Evolutionary conservation across 2,329 filamentous ascomycete genomes (phyloP), one percentile per base, ranked within the genome.

Genomic region (Dryadomyces quercivorus): DNA sequence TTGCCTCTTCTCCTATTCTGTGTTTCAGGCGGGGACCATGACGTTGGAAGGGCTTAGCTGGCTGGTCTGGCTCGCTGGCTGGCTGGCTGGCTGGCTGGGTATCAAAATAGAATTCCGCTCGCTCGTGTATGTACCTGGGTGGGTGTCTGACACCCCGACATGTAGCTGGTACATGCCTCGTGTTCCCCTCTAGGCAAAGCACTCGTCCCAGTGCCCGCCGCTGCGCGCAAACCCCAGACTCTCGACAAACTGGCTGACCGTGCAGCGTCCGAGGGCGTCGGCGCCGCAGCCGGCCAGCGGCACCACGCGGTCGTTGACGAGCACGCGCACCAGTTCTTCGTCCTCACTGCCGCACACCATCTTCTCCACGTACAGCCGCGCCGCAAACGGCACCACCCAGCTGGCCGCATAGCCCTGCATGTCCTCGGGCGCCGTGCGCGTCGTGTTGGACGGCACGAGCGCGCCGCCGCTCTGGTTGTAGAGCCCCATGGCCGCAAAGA

Each of bases 281-380:
- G 75, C 83, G 12, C 74, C 76, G 67, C 91, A 96, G 50, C 76
- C 82, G 60, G 78, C 71, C 55, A 95, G 68, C 12, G 82, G 81
- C 56, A 91, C 74, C 2, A 95, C 88, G 22, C 88, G 78, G 63
- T 94, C 89, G 68, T 96, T 95, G 40, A 96, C 73, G 56, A 96
- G 69, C 5, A 94, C 75, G 42, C 91, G 77, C 12, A 96, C 87
- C 52, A 85, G 73, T 66, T 93, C 86, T 63, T 88, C 80, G 13
- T 45, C 43, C 22, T 16, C 22, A 10, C 58, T 71, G 2, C 65
- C 65, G 66, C 91, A 96, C 44, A 68, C 69, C 79, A 95, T 83
- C 75, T 92, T 93, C 75, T 96, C 91, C 40, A 96, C 80, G 66
- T 94, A 95, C 67, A 89, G 78, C 53, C 90, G 75, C 18, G 81